These are phyloP conservation scores for Heteromeles arbutifolia DNA, from an alignment of 306 rosid genomes.

Conservation along the genomic window DNA sequence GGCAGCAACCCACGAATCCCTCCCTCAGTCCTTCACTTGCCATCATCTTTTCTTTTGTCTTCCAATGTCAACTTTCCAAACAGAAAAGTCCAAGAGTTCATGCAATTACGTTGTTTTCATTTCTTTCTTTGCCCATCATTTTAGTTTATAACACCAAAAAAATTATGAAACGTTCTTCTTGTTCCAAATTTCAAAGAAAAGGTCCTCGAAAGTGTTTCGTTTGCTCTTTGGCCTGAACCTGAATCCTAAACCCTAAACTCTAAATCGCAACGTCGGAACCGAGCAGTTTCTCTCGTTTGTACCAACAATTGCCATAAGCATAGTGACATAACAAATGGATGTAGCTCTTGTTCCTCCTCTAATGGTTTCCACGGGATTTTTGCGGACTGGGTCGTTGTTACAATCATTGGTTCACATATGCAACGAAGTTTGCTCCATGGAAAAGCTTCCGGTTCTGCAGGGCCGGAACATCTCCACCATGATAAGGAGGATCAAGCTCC, in stretches of 20 bases:
- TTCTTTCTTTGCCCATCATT: slow-evolving; percentile 1
- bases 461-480: slow-evolving; percentile 57
- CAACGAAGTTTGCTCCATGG: slow-evolving; percentile 57
- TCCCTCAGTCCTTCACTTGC: neutral
- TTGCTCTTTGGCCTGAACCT: neutral
- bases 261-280: neutral
- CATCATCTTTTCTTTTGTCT: slow-evolving; percentile 30
- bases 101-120: slow-evolving; percentile 31
- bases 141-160: neutral
- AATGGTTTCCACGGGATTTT: slow-evolving; percentile 48
- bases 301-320: neutral
- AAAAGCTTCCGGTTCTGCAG: slow-evolving; percentile 50
- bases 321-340: slow-evolving; percentile 26
- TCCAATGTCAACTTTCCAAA: slow-evolving; percentile 31
- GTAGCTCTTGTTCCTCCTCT: slow-evolving; percentile 34
- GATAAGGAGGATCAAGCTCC: slow-evolving; percentile 81
- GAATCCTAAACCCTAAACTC: neutral
- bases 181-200: neutral
- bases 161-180: neutral
- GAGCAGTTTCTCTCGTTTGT: neutral
- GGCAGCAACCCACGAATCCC: slow-evolving; percentile 44
- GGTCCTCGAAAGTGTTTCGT: neutral
- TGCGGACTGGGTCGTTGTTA: slow-evolving; percentile 63
- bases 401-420: slow-evolving; percentile 59
- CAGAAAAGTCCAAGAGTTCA: slow-evolving; percentile 43